Conservation (phyloP, 352 stramenopile species). For the Globisporangium okanoganense region DNA sequence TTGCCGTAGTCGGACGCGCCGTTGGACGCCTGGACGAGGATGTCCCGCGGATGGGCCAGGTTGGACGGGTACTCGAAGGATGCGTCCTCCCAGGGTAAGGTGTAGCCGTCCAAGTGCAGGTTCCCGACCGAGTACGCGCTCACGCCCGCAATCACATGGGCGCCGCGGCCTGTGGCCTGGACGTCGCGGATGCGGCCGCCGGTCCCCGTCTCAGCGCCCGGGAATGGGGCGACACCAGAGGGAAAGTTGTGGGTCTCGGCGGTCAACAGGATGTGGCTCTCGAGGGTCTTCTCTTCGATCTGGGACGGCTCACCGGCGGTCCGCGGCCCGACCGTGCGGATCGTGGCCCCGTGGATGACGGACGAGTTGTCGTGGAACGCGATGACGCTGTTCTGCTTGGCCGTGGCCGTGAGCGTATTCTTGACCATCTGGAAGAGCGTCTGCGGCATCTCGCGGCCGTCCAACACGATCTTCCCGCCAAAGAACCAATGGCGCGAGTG, state of each 20-base stretch:
- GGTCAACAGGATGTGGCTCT: constrained; percentile 96
- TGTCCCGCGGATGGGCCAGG: constrained; percentile 90
- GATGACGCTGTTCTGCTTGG: constrained; percentile 96
- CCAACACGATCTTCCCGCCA: constrained; percentile 97
- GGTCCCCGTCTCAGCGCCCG: constrained; percentile 95
- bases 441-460: constrained; percentile 94
- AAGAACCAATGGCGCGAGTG: constrained; percentile 99
- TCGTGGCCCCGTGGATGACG: constrained; percentile 93
- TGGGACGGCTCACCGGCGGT: constrained; percentile 59
- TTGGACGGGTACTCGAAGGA: constrained; percentile 89
- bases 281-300: constrained; percentile 63
- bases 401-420: constrained; percentile 89
- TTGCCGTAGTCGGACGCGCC: constrained; percentile 99
- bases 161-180: constrained; percentile 96
- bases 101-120: constrained; percentile 95
- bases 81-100: constrained; percentile 96
- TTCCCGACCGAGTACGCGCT: constrained; percentile 92
- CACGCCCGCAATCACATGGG: constrained; percentile 93
- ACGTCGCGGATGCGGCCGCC: constrained; percentile 98
- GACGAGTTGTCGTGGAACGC: constrained; percentile 99
- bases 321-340: constrained; percentile 78
- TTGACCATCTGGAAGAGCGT: constrained; percentile 99
- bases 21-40: constrained; percentile 97
- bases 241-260: constrained; percentile 99
- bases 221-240: constrained; percentile 93